Base-by-base conservation (phyloP, 768 basidiomycete species). In the Lentinula aciculospora region DNA sequence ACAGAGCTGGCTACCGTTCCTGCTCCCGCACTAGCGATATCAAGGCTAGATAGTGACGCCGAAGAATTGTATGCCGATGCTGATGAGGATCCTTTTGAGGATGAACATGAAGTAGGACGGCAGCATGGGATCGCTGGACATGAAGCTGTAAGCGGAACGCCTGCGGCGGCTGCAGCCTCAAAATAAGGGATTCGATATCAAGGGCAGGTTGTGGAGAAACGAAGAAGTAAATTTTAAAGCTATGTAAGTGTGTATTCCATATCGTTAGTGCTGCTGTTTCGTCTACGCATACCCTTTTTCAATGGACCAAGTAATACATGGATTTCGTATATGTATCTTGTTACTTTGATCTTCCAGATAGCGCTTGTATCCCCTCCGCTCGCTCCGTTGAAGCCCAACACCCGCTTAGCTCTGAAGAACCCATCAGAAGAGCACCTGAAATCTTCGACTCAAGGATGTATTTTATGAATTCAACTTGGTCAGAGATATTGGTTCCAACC, bases 51-150 rank as follows among this genome's bases (percentile, higher is more conserved):
- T 54, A 64, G 42, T 58, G 73, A 77, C 40, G 73, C 78, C 8
- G 83, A 84, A 53, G 84, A 81, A 17, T 64, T 87, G 62, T 88
- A 88, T 68, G 89, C 87, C 67, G 77, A 81, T 2, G 86, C 42
- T 10, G 42, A 44, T 23, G 42, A 89, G 76, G 88, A 82, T 63
- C 88, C 88, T 31, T 89, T 89, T 59, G 87, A 89, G 58, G 85
- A 88, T 53, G 60, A 31, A 54, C 19, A 19, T 44, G 19, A 19
- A 44, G 19, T 44, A 0, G 19, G 21, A 2, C 42, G 42, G 42
- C 17, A 39, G 37, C 17, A 12, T 39, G 42, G 42, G 42, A 44
- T 3, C 8, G 37, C n/a, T 12, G 19, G 12, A 44, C 19, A 10
- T 19, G 21, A 10, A 9, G 23, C 21, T 44, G 21, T 12, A 44